These are phyloP conservation scores for Hortaea werneckii DNA, from an alignment of 2,329 filamentous ascomycete species.

Conservation along the genomic window DNA sequence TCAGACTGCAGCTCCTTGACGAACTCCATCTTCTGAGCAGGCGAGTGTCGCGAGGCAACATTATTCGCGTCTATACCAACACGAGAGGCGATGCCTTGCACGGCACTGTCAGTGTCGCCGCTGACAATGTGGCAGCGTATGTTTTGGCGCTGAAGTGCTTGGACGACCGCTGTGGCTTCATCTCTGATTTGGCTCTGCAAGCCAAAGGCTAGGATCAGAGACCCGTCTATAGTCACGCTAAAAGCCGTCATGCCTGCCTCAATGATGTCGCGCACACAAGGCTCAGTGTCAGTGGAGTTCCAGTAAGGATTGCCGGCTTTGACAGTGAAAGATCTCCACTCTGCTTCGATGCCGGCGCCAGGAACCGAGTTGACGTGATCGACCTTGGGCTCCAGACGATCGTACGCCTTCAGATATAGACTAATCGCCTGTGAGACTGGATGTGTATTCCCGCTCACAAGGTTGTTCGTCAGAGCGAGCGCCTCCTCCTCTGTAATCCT, in stretches of 20 bases:
- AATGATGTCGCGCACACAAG: slow-evolving; percentile 26
- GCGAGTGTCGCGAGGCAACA: slow-evolving; percentile 38
- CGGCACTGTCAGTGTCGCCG: slow-evolving; percentile 44
- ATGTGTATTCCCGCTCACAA: slow-evolving; percentile 15
- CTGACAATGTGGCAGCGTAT: slow-evolving; percentile 47
- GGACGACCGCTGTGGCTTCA: slow-evolving; percentile 43
- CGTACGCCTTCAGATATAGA: neutral
- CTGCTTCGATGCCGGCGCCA: slow-evolving; percentile 34
- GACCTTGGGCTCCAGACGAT: no score
- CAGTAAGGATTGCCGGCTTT: slow-evolving; percentile 40
- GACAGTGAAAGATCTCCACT: slow-evolving; percentile 23
- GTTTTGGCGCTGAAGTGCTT: slow-evolving; percentile 37
- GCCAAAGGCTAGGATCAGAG: slow-evolving; percentile 38
- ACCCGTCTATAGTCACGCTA: slow-evolving; percentile 43
- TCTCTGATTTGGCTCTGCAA: slow-evolving; percentile 39
- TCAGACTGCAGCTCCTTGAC: slow-evolving; percentile 25
- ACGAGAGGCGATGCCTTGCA: slow-evolving; percentile 37
- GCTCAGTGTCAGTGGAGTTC: slow-evolving; percentile 29
- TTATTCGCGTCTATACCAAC: slow-evolving; percentile 32
- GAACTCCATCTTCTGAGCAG: slow-evolving; percentile 46
- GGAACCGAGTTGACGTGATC: slow-evolving; percentile 27
- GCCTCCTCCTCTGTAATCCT: slow-evolving; percentile 2
- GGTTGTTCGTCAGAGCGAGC: slow-evolving; percentile 3
- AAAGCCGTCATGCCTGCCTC: slow-evolving; percentile 41
- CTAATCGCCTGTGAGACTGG: slow-evolving; percentile 13